phyloP scores from a whole-genome alignment of 2,329 filamentous ascomycete species.

The Exserohilum turcica region DNA sequence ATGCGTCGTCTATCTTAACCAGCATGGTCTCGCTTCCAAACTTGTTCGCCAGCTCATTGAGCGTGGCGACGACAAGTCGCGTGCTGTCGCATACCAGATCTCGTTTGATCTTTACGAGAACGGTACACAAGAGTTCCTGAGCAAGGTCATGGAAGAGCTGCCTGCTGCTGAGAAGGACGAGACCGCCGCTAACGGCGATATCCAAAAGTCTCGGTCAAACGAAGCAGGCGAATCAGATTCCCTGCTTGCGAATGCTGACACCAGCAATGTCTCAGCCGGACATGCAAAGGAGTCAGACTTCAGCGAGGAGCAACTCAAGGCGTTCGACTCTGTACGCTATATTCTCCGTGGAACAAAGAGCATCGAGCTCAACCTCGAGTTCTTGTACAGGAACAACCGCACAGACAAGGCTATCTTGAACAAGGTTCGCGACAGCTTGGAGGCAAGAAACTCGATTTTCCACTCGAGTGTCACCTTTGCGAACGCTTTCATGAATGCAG shows the following conservation, averaged over 20 bases:
- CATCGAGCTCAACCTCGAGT: slow-evolving; percentile 93
- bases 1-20: slow-evolving; percentile 94
- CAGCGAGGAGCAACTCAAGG: slow-evolving; percentile 58
- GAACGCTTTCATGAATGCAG: slow-evolving; percentile 99
- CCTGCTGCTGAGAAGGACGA: slow-evolving; percentile 60
- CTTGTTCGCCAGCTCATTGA: slow-evolving; percentile 83
- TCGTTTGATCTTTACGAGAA: slow-evolving; percentile 99
- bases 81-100: slow-evolving; percentile 92
- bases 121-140: slow-evolving; percentile 93
- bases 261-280: slow-evolving; percentile 58
- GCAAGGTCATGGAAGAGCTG: slow-evolving; percentile 82
- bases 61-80: slow-evolving; percentile 76
- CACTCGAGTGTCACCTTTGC: slow-evolving; percentile 96
- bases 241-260: slow-evolving; percentile 60
- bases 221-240: slow-evolving; percentile 64
- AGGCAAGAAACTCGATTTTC: slow-evolving; percentile 97
- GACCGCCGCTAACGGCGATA: slow-evolving; percentile 51
- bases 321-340: slow-evolving; percentile 61
- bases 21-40: slow-evolving; percentile 85
- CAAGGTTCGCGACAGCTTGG: slow-evolving; percentile 93
- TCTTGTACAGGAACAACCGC: slow-evolving; percentile 93
- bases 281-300: slow-evolving; percentile 51
- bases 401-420: slow-evolving; percentile 91
- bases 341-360: slow-evolving; percentile 88
- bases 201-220: slow-evolving; percentile 29